Evolutionary conservation across 345 rosid genomes (phyloP).

Genomic region (Salix arbutifolia): DNA sequence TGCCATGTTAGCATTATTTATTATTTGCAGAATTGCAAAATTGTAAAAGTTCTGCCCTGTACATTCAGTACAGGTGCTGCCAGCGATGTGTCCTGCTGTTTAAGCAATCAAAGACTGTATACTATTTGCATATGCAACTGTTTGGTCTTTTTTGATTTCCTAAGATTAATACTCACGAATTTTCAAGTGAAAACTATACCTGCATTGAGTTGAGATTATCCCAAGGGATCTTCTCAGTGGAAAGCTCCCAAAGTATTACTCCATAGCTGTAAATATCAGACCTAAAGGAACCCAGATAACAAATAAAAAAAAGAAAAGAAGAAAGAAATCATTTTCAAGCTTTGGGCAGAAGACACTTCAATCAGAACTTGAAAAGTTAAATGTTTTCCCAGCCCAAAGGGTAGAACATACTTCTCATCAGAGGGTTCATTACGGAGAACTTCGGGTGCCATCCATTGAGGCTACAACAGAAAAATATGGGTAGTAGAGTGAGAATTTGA

Average conservation of each 20-base stretch:
- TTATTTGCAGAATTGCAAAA: neutral
- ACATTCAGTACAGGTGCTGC: neutral
- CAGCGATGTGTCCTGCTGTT: neutral
- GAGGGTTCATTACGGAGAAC: slow-evolving; percentile 93
- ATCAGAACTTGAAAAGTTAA: neutral
- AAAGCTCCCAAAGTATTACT: slow-evolving; percentile 89
- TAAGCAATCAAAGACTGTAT: neutral
- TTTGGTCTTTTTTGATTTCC: neutral
- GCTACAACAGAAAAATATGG: slow-evolving; percentile 43
- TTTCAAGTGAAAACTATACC: slow-evolving; percentile 40
- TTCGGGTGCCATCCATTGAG: slow-evolving; percentile 99
- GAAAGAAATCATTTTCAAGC: neutral
- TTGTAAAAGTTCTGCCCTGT: neutral
- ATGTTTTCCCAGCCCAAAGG: slow-evolving; percentile 10
- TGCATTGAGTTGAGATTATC: slow-evolving; percentile 93
- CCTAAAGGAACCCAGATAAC: slow-evolving; percentile 36
- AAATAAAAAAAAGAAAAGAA: slow-evolving; percentile 3
- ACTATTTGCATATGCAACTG: neutral
- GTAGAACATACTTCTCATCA: slow-evolving; percentile 74
- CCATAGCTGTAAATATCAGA: slow-evolving; percentile 97
- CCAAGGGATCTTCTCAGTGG: slow-evolving; percentile 97
- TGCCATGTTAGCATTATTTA: neutral
- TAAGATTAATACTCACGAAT: neutral
- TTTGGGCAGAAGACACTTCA: neutral
- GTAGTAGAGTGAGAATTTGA: slow-evolving; percentile 7